Evolutionary conservation across 345 rosid species (phyloP).

Genomic region (Erodium maritimum): DNA sequence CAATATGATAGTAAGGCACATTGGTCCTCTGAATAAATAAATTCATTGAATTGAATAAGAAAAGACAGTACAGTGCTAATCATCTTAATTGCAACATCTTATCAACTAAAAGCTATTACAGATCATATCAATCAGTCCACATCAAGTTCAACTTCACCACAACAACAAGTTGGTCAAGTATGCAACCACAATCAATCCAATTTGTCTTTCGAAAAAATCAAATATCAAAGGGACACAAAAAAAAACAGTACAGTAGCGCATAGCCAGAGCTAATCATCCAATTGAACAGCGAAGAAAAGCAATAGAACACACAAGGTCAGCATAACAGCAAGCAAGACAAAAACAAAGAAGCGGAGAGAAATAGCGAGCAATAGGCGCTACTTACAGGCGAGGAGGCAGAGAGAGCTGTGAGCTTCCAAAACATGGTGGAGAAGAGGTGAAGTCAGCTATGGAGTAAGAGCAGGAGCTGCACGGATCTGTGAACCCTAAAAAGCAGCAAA

Average conservation of each 20-base stretch:
- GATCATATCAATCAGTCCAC: neutral
- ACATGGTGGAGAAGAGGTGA: constrained; percentile 34
- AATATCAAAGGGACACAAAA: too few species aligned
- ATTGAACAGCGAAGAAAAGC: neutral
- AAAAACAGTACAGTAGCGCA: neutral
- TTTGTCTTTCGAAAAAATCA: neutral
- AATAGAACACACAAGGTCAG: neutral
- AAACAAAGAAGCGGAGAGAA: constrained; percentile 1
- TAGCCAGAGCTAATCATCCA: neutral
- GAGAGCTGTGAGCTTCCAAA: constrained; percentile 88
- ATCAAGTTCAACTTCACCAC: neutral
- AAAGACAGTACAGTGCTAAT: neutral
- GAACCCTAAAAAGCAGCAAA: constrained; percentile 30
- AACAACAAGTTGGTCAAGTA: neutral
- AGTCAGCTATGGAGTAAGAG: constrained; percentile 11
- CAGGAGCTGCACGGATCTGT: constrained; percentile 41
- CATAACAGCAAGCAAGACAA: neutral
- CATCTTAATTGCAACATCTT: neutral
- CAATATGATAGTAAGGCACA: neutral
- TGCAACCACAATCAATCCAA: neutral
- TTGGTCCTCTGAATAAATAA: neutral
- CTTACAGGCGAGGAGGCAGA: constrained; percentile 94
- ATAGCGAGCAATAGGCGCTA: constrained; percentile 12
- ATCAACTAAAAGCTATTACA: neutral
- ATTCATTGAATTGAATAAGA: neutral